These are phyloP conservation scores for Sphaerulina vaccinii DNA, from an alignment of 2,329 filamentous ascomycete genomes.

Conservation along the genomic window DNA sequence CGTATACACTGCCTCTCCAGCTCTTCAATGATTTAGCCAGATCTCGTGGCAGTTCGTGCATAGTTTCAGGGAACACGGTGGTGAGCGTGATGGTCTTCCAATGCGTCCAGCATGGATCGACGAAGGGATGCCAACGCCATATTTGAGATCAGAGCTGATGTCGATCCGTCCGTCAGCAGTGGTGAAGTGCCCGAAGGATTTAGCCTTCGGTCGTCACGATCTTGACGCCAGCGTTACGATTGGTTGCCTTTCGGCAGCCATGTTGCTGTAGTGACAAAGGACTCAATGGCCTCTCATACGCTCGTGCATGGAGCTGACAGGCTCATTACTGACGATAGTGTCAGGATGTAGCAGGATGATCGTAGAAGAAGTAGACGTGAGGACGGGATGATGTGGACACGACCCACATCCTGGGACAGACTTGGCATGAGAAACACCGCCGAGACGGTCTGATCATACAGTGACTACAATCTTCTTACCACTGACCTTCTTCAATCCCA, in stretches of 20 bases:
- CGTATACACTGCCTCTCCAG: constrained; percentile 32
- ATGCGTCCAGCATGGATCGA: background rate
- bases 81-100: no score
- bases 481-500: no score
- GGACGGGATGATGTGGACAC: no score
- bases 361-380: no score
- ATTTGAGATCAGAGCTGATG: background rate
- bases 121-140: background rate
- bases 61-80: no score
- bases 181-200: background rate
- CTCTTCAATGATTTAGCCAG: constrained; percentile 32
- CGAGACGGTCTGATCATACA: no score
- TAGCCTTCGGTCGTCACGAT: background rate
- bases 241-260: constrained; percentile 14
- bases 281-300: no score
- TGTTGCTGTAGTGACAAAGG: background rate
- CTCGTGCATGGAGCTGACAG: no score
- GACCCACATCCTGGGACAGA: no score
- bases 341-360: no score
- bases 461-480: no score
- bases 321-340: background rate
- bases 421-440: no score
- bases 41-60: constrained; percentile 37
- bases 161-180: background rate
- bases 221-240: background rate